Base-by-base conservation (phyloP, 257 asterid genomes). In the Primulina huaijiensis region DNA sequence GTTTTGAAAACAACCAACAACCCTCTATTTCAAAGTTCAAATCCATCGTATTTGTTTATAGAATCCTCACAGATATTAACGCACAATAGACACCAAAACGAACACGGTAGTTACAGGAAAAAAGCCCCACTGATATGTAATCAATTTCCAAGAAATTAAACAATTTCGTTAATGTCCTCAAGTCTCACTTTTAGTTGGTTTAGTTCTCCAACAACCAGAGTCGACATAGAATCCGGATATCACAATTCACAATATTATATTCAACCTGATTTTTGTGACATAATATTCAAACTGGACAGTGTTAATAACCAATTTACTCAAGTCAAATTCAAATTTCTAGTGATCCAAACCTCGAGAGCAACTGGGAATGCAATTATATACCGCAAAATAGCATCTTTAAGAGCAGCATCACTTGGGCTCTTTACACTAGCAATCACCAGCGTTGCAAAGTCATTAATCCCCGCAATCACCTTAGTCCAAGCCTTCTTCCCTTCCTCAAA, bases 301-400 rank as follows among this genome's bases (percentile, higher is more conserved):
- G 50, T 62, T 16, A 7, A 74, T 4, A 52, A 34, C 8, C 7
- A 73, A 70, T 8, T 40, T 10, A 60, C 1, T 40, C 14, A 29
- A 20, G 19, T 6, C 4, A 64, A 61, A 38, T 29, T 19, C 68
- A 10, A 68, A 64, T 7, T 59, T 8, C 59, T 3, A 52, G 57
- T 25, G 30, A 19, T 16, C 50, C 57, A 21, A 34, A 94, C 99
- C 99, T 94, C 91, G 69, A 91, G 89, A 62, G 96, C 92, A 77
- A 94, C 86, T 11, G 99, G 97, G 63, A 94, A 94, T 5, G 97
- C 97, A 83, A 85, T 78, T 27, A 89, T 82, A 70, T 91, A 94
- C 81, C 88, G 86, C 86, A 94, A 76, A 76, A 94, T 83, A 0
- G 96, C 90, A 67, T 69, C 80, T 77, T 77, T 86, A 33, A 94